A percentile compares a stretch with the other conserved stretches of the same genome.
These are phyloP conservation scores for Mycena epipterygia DNA, from an alignment of 768 basidiomycete species.

Conservation along the genomic window DNA sequence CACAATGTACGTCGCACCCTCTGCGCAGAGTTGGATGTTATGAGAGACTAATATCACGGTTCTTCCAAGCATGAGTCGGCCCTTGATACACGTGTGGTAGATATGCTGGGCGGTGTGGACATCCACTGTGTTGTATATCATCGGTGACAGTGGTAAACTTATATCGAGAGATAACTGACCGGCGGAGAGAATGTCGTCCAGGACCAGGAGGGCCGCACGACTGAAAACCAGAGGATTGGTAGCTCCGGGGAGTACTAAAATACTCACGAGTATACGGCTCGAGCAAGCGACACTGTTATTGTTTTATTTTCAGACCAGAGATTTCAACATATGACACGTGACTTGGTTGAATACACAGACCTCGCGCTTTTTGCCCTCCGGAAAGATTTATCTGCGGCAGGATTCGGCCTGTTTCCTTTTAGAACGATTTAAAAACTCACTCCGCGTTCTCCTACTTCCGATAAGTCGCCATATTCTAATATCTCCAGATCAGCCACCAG, in stretches of 20 bases:
- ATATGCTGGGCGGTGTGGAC: constrained; percentile 94
- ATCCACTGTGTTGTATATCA: constrained; percentile 67
- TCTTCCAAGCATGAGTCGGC: constrained; percentile 82
- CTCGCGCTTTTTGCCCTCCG: constrained; percentile 29
- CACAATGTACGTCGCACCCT: constrained; percentile 85
- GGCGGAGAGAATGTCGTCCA: constrained; percentile 85
- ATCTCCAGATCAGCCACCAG: constrained; percentile 82
- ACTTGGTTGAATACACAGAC: background rate
- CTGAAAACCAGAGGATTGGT: constrained; percentile 58
- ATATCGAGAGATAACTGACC: constrained; percentile 43
- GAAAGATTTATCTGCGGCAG: constrained; percentile 50
- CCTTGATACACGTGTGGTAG: constrained; percentile 85
- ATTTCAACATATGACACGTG: constrained; percentile 2
- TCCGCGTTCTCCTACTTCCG: constrained; percentile 90
- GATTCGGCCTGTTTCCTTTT: background rate
- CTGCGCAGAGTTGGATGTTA: constrained; percentile 88
- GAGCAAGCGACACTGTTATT: constrained; percentile 75
- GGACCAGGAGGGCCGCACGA: constrained; percentile 81
- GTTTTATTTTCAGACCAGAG: too few relatives aligned
- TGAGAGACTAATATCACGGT: constrained; percentile 97
- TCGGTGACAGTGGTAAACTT: background rate
- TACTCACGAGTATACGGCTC: constrained; percentile 62
- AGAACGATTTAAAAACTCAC: constrained; percentile 49
- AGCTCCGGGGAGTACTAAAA: background rate
- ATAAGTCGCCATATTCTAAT: constrained; percentile 89